phyloP scores from a whole-genome alignment of 2,329 filamentous ascomycete genomes.

The Penicillium frequentans region DNA sequence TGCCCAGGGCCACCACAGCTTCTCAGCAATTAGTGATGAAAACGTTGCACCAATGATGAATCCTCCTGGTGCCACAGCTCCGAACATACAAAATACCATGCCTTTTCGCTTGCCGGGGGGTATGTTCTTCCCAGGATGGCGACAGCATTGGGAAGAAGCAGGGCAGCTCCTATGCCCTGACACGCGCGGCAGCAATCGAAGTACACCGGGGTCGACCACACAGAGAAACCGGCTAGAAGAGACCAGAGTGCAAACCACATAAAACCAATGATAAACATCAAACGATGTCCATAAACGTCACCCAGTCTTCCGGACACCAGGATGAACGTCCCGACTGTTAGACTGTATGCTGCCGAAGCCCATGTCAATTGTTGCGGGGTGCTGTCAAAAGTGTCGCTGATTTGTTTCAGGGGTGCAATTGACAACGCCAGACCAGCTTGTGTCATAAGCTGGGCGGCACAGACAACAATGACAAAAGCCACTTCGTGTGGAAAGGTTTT shows the following conservation, averaged over 20 bases:
- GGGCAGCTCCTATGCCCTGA: conserved; percentile 59
- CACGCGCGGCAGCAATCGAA: conserved; percentile 55
- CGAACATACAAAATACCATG: conserved; percentile 58
- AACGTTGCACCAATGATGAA: conserved; percentile 44
- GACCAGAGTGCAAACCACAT: conserved; percentile 41
- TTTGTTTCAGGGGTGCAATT: conserved; percentile 49
- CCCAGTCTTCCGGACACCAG: conserved; percentile 37
- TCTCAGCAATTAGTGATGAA: conserved; percentile 37
- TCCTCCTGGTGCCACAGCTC: conserved; percentile 49
- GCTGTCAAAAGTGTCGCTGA: conserved; percentile 49
- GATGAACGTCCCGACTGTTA: conserved; percentile 42
- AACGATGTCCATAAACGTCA: conserved; percentile 39
- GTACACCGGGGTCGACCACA: conserved; percentile 43
- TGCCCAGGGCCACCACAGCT: conserved; percentile 54
- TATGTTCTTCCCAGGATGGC: conserved; percentile 63
- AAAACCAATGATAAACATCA: conserved; percentile 38
- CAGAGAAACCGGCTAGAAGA: conserved; percentile 36
- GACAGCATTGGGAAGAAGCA: conserved; percentile 65
- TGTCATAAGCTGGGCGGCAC: conserved; percentile 40
- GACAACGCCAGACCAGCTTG: conserved; percentile 49
- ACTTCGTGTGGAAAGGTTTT: conserved; percentile 25
- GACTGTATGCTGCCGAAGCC: conserved; percentile 57
- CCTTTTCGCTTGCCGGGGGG: conserved; percentile 57
- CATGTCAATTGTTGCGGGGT: conserved; percentile 50
- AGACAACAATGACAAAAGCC: conserved; percentile 32